A percentile compares a stretch with the other conserved stretches of the same genome.
phyloP scores from a whole-genome alignment of 768 basidiomycete genomes.

The Pholiota molesta region DNA sequence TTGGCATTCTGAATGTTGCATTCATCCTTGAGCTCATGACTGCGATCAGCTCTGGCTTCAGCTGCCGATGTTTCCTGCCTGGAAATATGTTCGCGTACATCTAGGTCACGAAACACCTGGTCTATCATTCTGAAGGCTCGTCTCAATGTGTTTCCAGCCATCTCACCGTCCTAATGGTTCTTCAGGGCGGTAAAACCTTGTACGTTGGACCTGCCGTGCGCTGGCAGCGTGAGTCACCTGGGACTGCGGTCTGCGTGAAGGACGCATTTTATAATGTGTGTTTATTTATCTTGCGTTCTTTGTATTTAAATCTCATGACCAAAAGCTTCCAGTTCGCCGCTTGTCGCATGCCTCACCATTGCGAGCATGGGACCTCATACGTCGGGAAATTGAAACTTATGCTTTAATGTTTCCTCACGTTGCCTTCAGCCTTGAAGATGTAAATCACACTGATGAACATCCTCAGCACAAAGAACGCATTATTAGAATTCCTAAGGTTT shows the following conservation, averaged over 20 bases:
- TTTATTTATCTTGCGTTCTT: conserved; percentile 11
- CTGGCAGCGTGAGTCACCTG: conserved; percentile 72
- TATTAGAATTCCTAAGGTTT: conserved; percentile 70
- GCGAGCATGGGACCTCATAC: conserved; percentile 67
- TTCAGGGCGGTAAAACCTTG: conserved; percentile 64
- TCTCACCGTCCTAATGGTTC: background rate
- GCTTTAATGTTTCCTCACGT: conserved; percentile 76
- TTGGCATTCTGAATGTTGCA: background rate
- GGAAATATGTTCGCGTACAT: conserved; percentile 82
- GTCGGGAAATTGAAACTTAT: conserved; percentile 71
- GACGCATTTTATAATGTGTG: conserved; percentile 91
- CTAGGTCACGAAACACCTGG: conserved; percentile 65
- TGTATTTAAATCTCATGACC: conserved; percentile 6
- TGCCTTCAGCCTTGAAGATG: conserved; percentile 67
- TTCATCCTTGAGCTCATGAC: conserved; percentile 1
- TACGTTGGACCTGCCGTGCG: conserved; percentile 76
- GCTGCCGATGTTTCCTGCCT: conserved; percentile 77
- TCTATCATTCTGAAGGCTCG: conserved; percentile 74
- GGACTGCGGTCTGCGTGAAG: conserved; percentile 82
- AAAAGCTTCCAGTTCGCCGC: conserved; percentile 80
- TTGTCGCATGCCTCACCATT: conserved; percentile 63
- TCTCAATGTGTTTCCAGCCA: background rate
- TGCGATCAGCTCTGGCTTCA: conserved; percentile 73
- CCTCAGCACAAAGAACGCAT: conserved; percentile 44
- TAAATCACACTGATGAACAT: conserved; percentile 39